Percentiles rank a stretch among this genome's conserved stretches.
These are phyloP conservation scores for Cornus controversa DNA, from an alignment of 148 eudicot species.

Conservation along the genomic window DNA sequence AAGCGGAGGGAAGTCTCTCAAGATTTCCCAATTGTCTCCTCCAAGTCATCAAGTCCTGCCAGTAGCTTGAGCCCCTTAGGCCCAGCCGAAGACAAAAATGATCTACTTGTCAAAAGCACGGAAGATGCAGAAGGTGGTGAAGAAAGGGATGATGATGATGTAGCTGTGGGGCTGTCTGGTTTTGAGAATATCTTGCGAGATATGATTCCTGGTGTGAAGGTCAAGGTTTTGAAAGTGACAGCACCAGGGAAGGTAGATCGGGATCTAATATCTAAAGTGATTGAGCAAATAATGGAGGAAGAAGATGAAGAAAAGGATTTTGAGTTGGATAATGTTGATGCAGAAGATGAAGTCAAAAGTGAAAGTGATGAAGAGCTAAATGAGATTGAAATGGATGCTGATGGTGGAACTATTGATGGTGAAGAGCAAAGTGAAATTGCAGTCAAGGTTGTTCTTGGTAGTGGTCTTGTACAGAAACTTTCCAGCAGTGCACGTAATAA, in stretches of 20 bases:
- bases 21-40: constrained; percentile 44
- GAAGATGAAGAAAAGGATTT: constrained; percentile 65
- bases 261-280: constrained; percentile 70
- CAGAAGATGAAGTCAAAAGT: constrained; percentile 49
- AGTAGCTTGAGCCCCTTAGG: constrained; percentile 40
- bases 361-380: constrained; percentile 63
- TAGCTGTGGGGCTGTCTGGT: constrained; percentile 47
- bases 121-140: constrained; percentile 65
- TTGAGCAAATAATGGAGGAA: constrained; percentile 78
- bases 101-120: constrained; percentile 41
- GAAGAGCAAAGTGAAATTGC: constrained; percentile 62
- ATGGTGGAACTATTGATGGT: constrained; percentile 34
- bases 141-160: constrained; percentile 64
- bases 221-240: constrained; percentile 81
- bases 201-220: constrained; percentile 85
- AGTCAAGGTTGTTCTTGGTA: constrained; percentile 65
- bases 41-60: constrained; percentile 44
- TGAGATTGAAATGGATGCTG: constrained; percentile 51
- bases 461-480: constrained; percentile 50
- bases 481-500: constrained; percentile 32
- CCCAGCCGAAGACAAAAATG: constrained; percentile 53
- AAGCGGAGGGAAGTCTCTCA: constrained; percentile 52
- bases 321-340: constrained; percentile 54
- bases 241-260: constrained; percentile 63
- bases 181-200: constrained; percentile 69